phyloP scores from a whole-genome alignment of 306 rosid genomes.

The Cicer yamashitae region DNA sequence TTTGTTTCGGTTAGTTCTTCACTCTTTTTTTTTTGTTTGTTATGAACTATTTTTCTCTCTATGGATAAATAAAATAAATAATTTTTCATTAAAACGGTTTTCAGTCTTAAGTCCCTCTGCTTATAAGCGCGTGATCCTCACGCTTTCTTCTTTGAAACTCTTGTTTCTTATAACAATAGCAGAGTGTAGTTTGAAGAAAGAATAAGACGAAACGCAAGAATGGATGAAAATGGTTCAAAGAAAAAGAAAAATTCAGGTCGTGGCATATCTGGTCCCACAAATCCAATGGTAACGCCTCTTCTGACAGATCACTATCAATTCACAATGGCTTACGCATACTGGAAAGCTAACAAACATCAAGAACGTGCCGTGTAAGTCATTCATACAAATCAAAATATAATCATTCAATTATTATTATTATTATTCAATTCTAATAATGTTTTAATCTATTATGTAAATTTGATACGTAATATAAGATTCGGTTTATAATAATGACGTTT shows the following conservation, averaged over 20 bases:
- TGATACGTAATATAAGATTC: slow-evolving; percentile 38
- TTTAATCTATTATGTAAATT: not conserved
- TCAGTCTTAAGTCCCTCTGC: too few relatives aligned
- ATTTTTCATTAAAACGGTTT: too few relatives aligned
- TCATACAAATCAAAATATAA: not conserved
- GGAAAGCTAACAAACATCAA: slow-evolving; percentile 96
- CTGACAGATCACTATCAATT: slow-evolving; percentile 97
- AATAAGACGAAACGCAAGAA: too few relatives aligned
- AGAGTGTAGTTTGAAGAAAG: too few relatives aligned
- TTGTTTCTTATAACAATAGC: too few relatives aligned
- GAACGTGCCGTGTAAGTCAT: slow-evolving; percentile 89
- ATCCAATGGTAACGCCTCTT: slow-evolving; percentile 96
- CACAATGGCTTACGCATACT: slow-evolving; percentile 99
- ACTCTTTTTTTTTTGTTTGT: too few relatives aligned
- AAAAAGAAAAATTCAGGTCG: not conserved
- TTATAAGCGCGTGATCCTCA: too few relatives aligned
- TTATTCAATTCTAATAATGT: not conserved
- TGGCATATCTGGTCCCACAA: slow-evolving; percentile 67
- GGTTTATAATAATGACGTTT: not conserved
- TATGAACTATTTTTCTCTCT: too few relatives aligned
- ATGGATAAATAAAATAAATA: too few relatives aligned
- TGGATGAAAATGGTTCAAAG: too few relatives aligned
- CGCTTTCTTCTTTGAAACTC: too few relatives aligned
- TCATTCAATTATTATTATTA: not conserved
- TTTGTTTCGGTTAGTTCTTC: too few relatives aligned